Evolutionary conservation across 768 basidiomycete species (phyloP), one percentile per base, ranked within the genome.

Genomic region (Roridomyces roridus): DNA sequence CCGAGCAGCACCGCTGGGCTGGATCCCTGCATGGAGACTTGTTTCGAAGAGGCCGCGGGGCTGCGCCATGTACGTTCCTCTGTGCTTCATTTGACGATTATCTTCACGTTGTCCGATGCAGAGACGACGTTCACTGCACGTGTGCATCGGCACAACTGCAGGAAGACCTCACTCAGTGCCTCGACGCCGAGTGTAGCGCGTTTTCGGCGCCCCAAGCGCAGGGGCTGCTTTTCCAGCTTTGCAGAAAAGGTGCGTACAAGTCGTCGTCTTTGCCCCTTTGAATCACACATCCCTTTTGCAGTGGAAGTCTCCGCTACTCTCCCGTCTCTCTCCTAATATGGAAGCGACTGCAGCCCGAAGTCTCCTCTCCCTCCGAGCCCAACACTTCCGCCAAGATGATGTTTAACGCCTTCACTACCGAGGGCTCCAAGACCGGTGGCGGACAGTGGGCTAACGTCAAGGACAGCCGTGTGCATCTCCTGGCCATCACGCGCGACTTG

Each of bases 351-450:
- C 35, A 80, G 71, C 81, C 80, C 3, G 72, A 73, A 12, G 59
- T 74, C 12, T 51, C 68, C n/a, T 49, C 64, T 2, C 60, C 66
- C 3, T 61, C 66, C 2, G 48, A 68, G 12, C 73, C 82, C 46
- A 76, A 74, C 46, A 70, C 69, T 3, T 78, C 77, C 8, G 52
- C 71, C n/a, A n/a, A n/a, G n/a, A n/a, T n/a, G n/a, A n/a, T n/a
- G n/a, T n/a, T n/a, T n/a, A n/a, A n/a, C n/a, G n/a, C n/a, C n/a
- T n/a, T n/a, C n/a, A n/a, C n/a, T n/a, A n/a, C n/a, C n/a, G n/a
- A n/a, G n/a, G n/a, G n/a, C n/a, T n/a, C n/a, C n/a, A n/a, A n/a
- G n/a, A n/a, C n/a, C n/a, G n/a, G n/a, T n/a, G n/a, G n/a, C n/a
- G n/a, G n/a, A n/a, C n/a, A n/a, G n/a, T n/a, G n/a, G n/a, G n/a